Evolutionary conservation across 1,284 basidiomycete species (phyloP), one percentile per base, ranked within the genome.

Genomic region (Leucocoprinus gongylophorus): DNA sequence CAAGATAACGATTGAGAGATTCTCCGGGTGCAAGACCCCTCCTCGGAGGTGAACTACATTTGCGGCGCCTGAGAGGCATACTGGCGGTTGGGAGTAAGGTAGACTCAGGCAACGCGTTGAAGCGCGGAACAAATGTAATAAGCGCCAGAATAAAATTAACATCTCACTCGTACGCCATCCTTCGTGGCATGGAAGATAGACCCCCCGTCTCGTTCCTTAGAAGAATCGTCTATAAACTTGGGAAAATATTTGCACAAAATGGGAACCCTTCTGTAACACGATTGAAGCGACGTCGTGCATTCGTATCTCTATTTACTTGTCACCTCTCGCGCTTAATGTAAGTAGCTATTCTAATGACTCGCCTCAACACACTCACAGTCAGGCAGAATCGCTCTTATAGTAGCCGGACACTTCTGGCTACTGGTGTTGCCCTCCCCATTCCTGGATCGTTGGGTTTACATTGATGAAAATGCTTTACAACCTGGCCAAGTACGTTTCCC

Each of bases 401-500:
- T 75, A 23, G 64, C 73, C 12, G 90, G 91, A 13, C 81, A 87
- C 64, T 50, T 78, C 21, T 95, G 92, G 90, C 75, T 95, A 64
- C 56, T 83, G 5, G 66, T 77, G 9, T 74, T 95, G 48, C 91
- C 91, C 4, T 73, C 77, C 13, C 73, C 79, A 15, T 65, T 70
- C 1, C 72, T 95, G 3, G 85, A 84, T 15, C 76, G 83, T 59
- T 65, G 69, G 4, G 88, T 83, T 15, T 95, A 91, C 64, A 86
- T 94, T 43, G 91, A 95, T 64, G 94, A 97, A 71, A 95, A 97
- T 66, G 94, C 95, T 0, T 71, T 97, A 23, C 89, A 92, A 62
- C 93, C 95, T 4, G 85, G 80, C 2, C 90, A 94, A 72, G 92
- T 92, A 58, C 60, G 55, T 42, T 44, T 29, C 42, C 23, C 40